Evolutionary conservation across 2,329 filamentous ascomycete genomes (phyloP), one percentile per base, ranked within the genome.

Genomic region (Hortaea werneckii): DNA sequence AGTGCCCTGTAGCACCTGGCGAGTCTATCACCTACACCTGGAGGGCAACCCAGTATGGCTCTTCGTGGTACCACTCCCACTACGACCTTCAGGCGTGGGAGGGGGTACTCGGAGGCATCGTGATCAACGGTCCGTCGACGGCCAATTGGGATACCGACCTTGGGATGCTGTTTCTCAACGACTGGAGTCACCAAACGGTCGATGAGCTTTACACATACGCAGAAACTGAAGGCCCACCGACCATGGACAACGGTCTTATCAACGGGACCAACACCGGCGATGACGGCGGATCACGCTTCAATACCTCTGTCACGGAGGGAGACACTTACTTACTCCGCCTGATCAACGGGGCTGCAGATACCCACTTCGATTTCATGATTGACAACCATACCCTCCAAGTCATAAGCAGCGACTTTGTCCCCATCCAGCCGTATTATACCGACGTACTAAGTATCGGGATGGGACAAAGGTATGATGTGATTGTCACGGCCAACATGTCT

Each of bases 1-100:
- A 86, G 60, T 87, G 83, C 51, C 82, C 83, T 1, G 78, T 85
- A 48, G 68, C 79, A 5, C 81, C 82, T 0, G 77, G 76, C 26
- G 56, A 65, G 11, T 61, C 56, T 8, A 56, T 63, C 38, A 70
- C 66, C 4, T 72, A 72, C 51, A 64, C 50, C 13, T 67, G 61
- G 56, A 52, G 51, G 39, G 62, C 62, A 10, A 58, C 58, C 7
- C 59, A 64, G 43, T 63, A 64, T 44, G 64, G 64, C 0, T 57
- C 52, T 4, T 60, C 59, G 1, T 70, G 68, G 67, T 71, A 70
- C 46, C 67, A 70, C 47, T 65, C 62, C 5, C 67, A 71, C 46
- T 69, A 64, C 42, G 61, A 60, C 3, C 54, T 71, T 0, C 68
- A 71, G 50, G 48, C 62, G 46, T 70, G 59, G 45, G 63, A 67